Conservation (phyloP, 169 alveolate genomes). For the Babesia ovis region DNA sequence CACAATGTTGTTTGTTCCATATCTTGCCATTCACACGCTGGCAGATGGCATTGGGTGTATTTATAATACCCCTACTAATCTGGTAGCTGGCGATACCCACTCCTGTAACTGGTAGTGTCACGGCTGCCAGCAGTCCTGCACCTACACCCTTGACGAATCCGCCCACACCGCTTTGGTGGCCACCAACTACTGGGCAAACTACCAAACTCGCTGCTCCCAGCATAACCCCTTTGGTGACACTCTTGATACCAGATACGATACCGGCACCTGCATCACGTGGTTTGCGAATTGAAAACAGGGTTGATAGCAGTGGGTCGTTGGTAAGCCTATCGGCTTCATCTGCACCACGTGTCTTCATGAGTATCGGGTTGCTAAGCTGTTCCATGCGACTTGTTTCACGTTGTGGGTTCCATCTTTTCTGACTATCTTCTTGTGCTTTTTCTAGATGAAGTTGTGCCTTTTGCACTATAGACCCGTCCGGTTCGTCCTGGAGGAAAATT, state of each 20-base stretch:
- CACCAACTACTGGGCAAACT: constrained; percentile 87
- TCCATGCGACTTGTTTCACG: background rate
- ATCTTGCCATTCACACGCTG: constrained; percentile 83
- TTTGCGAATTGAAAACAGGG: constrained; percentile 76
- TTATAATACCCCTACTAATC: constrained; percentile 83
- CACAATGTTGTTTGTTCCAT: constrained; percentile 86
- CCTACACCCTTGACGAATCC: constrained; percentile 89
- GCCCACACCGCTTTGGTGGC: constrained; percentile 83
- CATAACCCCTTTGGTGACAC: constrained; percentile 87
- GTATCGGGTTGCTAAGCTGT: constrained; percentile 2
- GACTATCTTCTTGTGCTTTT: constrained; percentile 28
- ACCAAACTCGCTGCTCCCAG: constrained; percentile 87
- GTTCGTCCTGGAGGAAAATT: constrained; percentile 1
- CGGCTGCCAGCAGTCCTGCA: constrained; percentile 87
- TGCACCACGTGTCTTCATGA: constrained; percentile 21
- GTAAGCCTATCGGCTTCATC: constrained; percentile 4
- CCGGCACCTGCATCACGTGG: constrained; percentile 86
- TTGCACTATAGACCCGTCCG: background rate
- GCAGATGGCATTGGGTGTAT: constrained; percentile 87
- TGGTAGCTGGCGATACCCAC: constrained; percentile 89
- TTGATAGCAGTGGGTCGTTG: constrained; percentile 63
- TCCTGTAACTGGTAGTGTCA: constrained; percentile 84
- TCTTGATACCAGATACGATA: constrained; percentile 83
- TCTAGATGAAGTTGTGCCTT: constrained; percentile 49
- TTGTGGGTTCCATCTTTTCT: background rate